Evolutionary conservation across 176 grass and related monocot genomes (phyloP).

Genomic region (Aegilops umbellulata): DNA sequence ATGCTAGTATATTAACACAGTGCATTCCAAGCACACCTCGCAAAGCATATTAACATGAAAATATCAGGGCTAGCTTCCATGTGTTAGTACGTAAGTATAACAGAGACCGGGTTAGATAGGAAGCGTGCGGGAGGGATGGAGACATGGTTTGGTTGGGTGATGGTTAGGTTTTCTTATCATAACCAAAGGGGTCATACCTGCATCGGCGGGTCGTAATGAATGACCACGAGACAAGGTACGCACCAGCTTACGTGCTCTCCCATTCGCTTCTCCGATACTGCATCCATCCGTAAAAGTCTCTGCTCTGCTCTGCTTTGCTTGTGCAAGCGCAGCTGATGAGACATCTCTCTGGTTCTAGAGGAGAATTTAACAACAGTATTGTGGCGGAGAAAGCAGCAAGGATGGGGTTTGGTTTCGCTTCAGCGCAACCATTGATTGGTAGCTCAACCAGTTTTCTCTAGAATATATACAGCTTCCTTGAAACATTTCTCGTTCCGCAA

Average conservation of each 20-base stretch:
- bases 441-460: background rate
- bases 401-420: too few species aligned
- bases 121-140: background rate
- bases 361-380: background rate
- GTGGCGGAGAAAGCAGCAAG: too few species aligned
- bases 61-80: too few species aligned
- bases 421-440: too few species aligned
- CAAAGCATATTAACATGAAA: too few species aligned
- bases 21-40: too few species aligned
- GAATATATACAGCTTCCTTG: background rate
- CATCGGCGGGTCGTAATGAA: background rate
- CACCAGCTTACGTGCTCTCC: background rate
- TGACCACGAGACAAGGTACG: background rate
- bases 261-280: background rate
- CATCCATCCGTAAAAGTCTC: background rate
- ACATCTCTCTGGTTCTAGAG: background rate
- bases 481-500: background rate
- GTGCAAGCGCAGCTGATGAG: background rate
- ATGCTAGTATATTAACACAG: too few species aligned
- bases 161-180: slow-evolving; percentile 12
- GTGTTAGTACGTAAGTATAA: too few species aligned
- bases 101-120: slow-evolving; percentile 22
- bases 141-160: slow-evolving; percentile 7
- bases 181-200: slow-evolving; percentile 16
- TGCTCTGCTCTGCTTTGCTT: background rate